phyloP scores from a whole-genome alignment of 495 filamentous ascomycete genomes.

The Penicillium fimorum region DNA sequence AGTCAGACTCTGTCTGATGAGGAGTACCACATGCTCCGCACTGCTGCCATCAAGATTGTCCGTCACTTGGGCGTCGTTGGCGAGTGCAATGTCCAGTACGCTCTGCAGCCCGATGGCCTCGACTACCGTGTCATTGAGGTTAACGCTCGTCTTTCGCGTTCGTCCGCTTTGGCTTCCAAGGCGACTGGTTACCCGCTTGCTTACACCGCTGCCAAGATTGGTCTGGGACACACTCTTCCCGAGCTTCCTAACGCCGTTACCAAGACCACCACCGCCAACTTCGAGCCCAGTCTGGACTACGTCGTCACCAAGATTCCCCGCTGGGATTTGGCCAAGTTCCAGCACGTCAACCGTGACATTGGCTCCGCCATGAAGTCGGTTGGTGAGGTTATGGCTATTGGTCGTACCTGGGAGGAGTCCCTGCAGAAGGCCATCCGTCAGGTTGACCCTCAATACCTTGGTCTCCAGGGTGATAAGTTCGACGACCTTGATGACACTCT shows the following conservation, averaged over 20 bases:
- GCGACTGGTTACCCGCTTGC: conserved; percentile 95
- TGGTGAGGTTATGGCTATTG: conserved; percentile 98
- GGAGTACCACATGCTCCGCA: conserved; percentile 98
- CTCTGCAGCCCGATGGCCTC: conserved; percentile 87
- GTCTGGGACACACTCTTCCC: conserved; percentile 87
- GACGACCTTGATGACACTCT: conserved; percentile 89
- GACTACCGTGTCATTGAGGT: conserved; percentile 99
- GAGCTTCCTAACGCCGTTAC: conserved; percentile 97
- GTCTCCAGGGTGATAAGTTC: conserved; percentile 94
- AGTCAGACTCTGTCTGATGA: conserved; percentile 95
- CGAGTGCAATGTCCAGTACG: conserved; percentile 98
- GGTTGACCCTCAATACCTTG: conserved; percentile 87
- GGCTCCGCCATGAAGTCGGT: conserved; percentile 98
- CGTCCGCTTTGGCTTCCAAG: conserved; percentile 93
- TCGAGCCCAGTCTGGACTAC: conserved; percentile 95
- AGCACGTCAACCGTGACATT: conserved; percentile 96
- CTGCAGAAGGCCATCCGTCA: conserved; percentile 98
- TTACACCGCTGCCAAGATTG: conserved; percentile 96
- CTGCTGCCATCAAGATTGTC: conserved; percentile 94
- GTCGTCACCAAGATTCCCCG: conserved; percentile 97
- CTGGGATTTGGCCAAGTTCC: conserved; percentile 97
- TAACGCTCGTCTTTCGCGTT: conserved; percentile 92
- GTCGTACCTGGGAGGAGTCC: conserved; percentile 97
- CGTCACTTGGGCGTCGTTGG: conserved; percentile 93
- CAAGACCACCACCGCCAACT: conserved; percentile 98